phyloP scores from a whole-genome alignment of 75 land plant species.

The Pinus albicaulis region DNA sequence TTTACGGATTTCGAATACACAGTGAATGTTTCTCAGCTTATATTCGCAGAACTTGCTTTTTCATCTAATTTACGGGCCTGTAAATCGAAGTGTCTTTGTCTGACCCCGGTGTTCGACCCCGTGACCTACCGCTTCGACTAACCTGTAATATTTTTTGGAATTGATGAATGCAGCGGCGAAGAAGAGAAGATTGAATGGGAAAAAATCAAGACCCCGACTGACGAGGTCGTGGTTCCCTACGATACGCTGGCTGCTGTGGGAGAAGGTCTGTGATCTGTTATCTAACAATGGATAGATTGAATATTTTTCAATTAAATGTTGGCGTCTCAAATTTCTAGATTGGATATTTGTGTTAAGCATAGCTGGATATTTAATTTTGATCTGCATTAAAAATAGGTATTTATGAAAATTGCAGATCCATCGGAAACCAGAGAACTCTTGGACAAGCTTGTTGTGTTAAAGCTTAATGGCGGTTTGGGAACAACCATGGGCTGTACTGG shows the following conservation, averaged over 20 bases:
- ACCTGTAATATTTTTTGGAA: not conserved
- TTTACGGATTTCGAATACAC: not conserved
- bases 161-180: conserved; percentile 59
- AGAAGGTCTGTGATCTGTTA: conserved; percentile 45
- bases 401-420: conserved; percentile 44
- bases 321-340: not conserved
- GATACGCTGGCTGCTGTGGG: conserved; percentile 60
- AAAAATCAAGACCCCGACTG: conserved; percentile 94
- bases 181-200: conserved; percentile 86
- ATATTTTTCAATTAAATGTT: not conserved
- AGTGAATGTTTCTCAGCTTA: not conserved
- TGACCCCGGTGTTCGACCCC: not conserved
- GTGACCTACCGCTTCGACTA: not conserved
- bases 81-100: not conserved
- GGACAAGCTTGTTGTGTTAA: conserved; percentile 93
- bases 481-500: conserved; percentile 99
- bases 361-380: not conserved
- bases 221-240: conserved; percentile 94
- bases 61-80: not conserved
- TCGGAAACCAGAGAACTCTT: conserved; percentile 65
- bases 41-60: not conserved
- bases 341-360: not conserved
- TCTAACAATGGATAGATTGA: not conserved
- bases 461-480: conserved; percentile 97
- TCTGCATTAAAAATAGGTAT: too few species aligned